A percentile compares a stretch with the other conserved stretches of the same genome.
Evolutionary conservation across 2,329 filamentous ascomycete species (phyloP).

Genomic region (Dactylellina parvicollis): DNA sequence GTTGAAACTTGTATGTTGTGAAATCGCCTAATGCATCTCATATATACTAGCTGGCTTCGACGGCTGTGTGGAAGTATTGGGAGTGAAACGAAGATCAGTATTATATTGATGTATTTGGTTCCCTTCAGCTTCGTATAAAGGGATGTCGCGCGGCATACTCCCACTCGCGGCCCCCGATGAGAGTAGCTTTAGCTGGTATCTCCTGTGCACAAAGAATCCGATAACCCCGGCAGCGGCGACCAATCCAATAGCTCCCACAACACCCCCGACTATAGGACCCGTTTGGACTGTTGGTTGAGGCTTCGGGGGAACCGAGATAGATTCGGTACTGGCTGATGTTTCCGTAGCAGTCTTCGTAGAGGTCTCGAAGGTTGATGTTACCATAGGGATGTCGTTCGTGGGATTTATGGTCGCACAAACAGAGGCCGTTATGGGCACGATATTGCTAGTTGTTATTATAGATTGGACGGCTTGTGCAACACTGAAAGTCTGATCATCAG

Average conservation of each 20-base stretch:
- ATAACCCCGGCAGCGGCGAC: background rate
- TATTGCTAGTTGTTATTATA: background rate
- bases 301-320: too few relatives aligned
- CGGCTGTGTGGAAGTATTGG: too few relatives aligned
- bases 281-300: background rate
- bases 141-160: background rate
- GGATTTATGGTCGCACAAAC: background rate
- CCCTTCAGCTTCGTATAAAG: background rate
- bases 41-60: background rate
- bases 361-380: background rate
- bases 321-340: background rate
- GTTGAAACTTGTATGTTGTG: background rate
- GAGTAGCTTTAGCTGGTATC: background rate
- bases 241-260: background rate
- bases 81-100: too few relatives aligned
- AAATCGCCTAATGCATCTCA: background rate
- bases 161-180: background rate
- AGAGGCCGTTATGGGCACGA: background rate
- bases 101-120: too few relatives aligned
- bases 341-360: background rate
- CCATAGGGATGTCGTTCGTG: background rate
- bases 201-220: background rate
- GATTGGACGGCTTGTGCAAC: slow-evolving; percentile 3
- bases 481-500: slow-evolving; percentile 12
- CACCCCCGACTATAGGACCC: background rate